Base-by-base conservation (phyloP, 1,284 basidiomycete genomes). In the Cutaneotrichosporon sp. region DNA sequence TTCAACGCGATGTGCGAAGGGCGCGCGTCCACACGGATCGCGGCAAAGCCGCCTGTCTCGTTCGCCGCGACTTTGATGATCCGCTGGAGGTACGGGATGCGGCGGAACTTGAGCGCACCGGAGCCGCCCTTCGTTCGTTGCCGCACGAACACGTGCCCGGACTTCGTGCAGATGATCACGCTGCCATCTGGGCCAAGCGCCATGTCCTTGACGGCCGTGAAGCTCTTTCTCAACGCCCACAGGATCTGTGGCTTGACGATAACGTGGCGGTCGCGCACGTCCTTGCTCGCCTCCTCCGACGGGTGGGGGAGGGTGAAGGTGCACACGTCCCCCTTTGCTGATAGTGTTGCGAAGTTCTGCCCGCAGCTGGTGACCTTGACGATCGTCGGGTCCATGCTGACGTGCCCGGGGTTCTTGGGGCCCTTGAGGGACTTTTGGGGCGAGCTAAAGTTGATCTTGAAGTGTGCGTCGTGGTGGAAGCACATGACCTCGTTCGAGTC, bases 131-230 rank as follows among this genome's bases (percentile, higher is more conserved):
- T 81, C 46, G 69, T 64, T 20, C 91, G 85, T 20, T 87, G 84
- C 27, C 92, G 87, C 24, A 95, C 85, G 71, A 91, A 98, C 31
- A 97, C 94, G 70, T 98, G 94, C 0, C 95, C 95, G 1, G 94
- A 94, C 68, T 90, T 87, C 0, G 95, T 98, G 79, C 92, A 97
- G 46, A 98, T 84, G 70, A 97, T 89, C 70, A 98, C 86, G 8
- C 89, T 87, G 2, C 94, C 92, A 68, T 97, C 93, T 0, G 87
- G 82, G 16, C 94, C 92, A 22, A 98, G 83, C 0, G 92, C 94
- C 9, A 95, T 89, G 73, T 98, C 95, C 84, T 84, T 87, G 43
- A 92, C 91, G 25, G 91, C 89, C 47, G 90, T 91, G 73, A 92
- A 91, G 66, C 89, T 88, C 74, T 90, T 92, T 61, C 91, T 83